These are phyloP conservation scores for Teratosphaeria gauchensis DNA, from an alignment of 2,329 filamentous ascomycete species.

Conservation along the genomic window DNA sequence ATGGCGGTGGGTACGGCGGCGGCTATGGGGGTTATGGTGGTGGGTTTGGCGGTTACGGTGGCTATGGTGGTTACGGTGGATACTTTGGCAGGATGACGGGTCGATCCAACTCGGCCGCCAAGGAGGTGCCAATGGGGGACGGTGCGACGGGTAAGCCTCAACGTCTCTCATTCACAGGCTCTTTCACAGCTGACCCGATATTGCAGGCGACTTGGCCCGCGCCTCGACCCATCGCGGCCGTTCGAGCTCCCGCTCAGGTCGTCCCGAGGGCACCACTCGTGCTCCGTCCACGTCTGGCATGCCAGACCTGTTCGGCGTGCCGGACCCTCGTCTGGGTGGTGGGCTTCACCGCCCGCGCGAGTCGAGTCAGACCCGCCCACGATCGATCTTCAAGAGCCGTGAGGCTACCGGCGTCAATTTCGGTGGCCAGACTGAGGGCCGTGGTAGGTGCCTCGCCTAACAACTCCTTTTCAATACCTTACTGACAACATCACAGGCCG, in stretches of 20 bases:
- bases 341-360: not conserved
- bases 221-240: not conserved
- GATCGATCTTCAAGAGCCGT: not conserved
- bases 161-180: not conserved
- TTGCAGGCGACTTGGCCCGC: not conserved
- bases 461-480: too few species aligned
- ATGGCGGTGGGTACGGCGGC: not conserved
- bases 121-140: not conserved
- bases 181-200: not conserved
- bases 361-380: not conserved
- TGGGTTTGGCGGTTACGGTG: not conserved
- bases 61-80: not conserved
- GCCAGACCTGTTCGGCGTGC: too few species aligned
- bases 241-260: not conserved
- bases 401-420: rapidly evolving
- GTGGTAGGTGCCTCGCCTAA: not conserved
- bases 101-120: not conserved
- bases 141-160: not conserved
- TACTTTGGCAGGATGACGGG: not conserved
- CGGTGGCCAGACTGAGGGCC: not conserved
- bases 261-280: too few species aligned
- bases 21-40: not conserved
- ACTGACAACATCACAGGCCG: not conserved
- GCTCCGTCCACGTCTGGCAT: too few species aligned
- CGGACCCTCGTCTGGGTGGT: not conserved